These are phyloP conservation scores for Chenopodium berlandieri DNA, from an alignment of 148 eudicot species.

Conservation along the genomic window DNA sequence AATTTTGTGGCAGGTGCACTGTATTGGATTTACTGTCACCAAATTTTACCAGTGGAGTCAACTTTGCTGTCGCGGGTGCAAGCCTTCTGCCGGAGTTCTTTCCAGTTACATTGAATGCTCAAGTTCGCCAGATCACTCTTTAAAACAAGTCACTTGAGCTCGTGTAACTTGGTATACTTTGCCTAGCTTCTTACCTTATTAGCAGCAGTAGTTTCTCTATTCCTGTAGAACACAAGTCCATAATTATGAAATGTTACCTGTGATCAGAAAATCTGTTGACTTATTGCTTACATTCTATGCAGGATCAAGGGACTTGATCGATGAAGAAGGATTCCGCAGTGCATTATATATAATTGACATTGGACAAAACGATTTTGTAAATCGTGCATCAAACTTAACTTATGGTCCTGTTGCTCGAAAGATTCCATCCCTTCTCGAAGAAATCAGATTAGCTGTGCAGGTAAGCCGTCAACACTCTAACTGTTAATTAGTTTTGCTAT, in stretches of 20 bases:
- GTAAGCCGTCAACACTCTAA: conserved; percentile 14
- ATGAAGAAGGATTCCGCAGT: conserved; percentile 35
- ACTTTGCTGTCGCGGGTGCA: no score
- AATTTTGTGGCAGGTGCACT: no score
- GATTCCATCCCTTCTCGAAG: conserved; percentile 40
- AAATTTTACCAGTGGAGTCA: no score
- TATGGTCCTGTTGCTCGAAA: conserved; percentile 32
- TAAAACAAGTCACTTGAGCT: no score
- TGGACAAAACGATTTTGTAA: conserved; percentile 41
- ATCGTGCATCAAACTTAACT: conserved; percentile 39
- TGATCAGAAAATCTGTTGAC: not conserved
- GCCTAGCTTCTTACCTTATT: no score
- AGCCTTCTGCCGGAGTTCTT: no score
- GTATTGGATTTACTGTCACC: no score
- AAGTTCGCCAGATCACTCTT: no score
- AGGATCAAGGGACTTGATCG: conserved; percentile 31
- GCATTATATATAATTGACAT: conserved; percentile 43
- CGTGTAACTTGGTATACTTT: no score
- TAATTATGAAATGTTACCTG: not conserved
- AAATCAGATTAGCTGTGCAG: conserved; percentile 37
- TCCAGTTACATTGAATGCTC: no score
- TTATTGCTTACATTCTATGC: not conserved
- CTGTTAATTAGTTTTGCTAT: not conserved
- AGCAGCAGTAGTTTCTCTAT: not conserved
- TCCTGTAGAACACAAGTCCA: not conserved